phyloP scores from a whole-genome alignment of 345 rosid genomes.

The Anacardium occidentale region DNA sequence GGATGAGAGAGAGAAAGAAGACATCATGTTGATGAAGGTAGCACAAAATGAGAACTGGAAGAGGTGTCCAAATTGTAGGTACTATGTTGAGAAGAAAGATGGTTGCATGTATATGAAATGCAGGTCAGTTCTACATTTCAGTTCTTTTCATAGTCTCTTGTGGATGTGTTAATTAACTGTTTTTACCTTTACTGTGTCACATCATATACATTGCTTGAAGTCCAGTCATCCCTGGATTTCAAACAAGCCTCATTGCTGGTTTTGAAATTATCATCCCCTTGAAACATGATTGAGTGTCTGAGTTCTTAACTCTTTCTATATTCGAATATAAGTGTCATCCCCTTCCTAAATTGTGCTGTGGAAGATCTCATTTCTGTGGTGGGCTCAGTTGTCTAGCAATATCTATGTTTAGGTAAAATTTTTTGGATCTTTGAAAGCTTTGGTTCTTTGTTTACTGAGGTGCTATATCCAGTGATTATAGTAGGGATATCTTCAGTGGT shows the following conservation, averaged over 20 bases:
- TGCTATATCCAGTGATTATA: not conserved
- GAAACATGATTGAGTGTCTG: not conserved
- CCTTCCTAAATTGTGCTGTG: not conserved
- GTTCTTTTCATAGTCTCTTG: not conserved
- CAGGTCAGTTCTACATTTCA: constrained; percentile 31
- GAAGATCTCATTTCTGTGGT: not conserved
- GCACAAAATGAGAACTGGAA: constrained; percentile 40
- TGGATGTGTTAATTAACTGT: not conserved
- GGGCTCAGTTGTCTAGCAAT: not conserved
- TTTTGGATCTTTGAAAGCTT: not conserved
- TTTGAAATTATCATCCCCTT: not conserved
- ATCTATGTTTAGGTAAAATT: not conserved
- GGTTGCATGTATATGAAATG: constrained; percentile 45
- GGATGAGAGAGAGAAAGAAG: constrained; percentile 43
- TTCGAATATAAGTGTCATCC: not conserved
- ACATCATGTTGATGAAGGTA: constrained; percentile 39
- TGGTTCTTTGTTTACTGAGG: not conserved
- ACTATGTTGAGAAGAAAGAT: constrained; percentile 40
- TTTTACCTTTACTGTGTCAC: not conserved
- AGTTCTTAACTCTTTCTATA: not conserved
- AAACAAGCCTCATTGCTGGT: too few relatives aligned
- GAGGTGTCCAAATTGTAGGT: constrained; percentile 44
- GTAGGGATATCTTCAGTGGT: not conserved
- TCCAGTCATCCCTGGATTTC: not conserved
- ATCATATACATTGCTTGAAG: not conserved